phyloP scores from a whole-genome alignment of 1,139 yeast genomes.

The Oligophagozyma castellii region DNA sequence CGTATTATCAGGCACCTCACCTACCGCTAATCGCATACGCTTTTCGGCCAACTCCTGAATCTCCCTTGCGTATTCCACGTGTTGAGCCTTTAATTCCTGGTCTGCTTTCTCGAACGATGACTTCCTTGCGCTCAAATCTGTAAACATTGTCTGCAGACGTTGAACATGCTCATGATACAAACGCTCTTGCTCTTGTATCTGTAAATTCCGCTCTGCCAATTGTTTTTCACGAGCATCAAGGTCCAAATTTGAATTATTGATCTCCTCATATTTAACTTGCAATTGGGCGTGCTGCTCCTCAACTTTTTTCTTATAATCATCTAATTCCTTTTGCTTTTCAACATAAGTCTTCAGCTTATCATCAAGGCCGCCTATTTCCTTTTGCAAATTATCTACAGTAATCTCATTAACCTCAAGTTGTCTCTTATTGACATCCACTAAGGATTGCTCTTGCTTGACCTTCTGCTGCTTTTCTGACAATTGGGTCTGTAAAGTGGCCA shows the following conservation, averaged over 20 bases:
- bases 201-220: slow-evolving; percentile 21
- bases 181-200: slow-evolving; percentile 25
- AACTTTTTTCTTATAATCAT: slow-evolving; percentile 26
- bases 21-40: slow-evolving; percentile 24
- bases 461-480: slow-evolving; percentile 39
- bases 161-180: slow-evolving; percentile 27
- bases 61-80: slow-evolving; percentile 27
- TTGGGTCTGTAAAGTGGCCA: slow-evolving; percentile 43
- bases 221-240: slow-evolving; percentile 24
- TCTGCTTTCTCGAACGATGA: slow-evolving; percentile 26
- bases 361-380: slow-evolving; percentile 35
- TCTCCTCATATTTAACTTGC: slow-evolving; percentile 24
- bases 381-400: slow-evolving; percentile 29
- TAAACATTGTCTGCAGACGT: slow-evolving; percentile 24
- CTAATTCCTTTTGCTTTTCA: slow-evolving; percentile 26
- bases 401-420: slow-evolving; percentile 52
- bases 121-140: slow-evolving; percentile 25
- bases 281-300: slow-evolving; percentile 29
- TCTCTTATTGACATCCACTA: slow-evolving; percentile 51
- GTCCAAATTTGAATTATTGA: slow-evolving; percentile 13
- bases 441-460: slow-evolving; percentile 45
- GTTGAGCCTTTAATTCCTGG: slow-evolving; percentile 26
- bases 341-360: slow-evolving; percentile 18
- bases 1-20: slow-evolving; percentile 23
- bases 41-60: slow-evolving; percentile 27